These are phyloP conservation scores for Exserohilum rostratum DNA, from an alignment of 2,329 filamentous ascomycete genomes.

Conservation along the genomic window DNA sequence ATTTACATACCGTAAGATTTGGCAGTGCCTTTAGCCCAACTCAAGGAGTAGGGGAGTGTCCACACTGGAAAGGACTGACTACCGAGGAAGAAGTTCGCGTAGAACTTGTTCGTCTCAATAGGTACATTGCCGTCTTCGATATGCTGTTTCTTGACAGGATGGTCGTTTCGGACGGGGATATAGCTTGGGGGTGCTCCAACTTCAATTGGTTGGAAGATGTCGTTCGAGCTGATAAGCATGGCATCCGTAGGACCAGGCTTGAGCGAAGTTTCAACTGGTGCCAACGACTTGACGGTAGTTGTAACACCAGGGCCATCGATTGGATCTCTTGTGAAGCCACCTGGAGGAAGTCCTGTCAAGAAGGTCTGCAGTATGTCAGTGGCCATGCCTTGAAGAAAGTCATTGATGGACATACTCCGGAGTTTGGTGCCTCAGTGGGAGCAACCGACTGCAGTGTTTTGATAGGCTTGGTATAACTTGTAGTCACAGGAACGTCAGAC, in stretches of 20 bases:
- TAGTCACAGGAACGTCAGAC: slow-evolving; percentile 33
- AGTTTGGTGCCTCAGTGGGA: slow-evolving; percentile 32
- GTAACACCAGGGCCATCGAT: slow-evolving; percentile 25
- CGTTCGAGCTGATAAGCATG: slow-evolving; percentile 20
- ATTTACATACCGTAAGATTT: slow-evolving; percentile 68
- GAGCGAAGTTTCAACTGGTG: slow-evolving; percentile 38
- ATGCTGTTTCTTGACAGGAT: slow-evolving; percentile 50
- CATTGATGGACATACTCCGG: slow-evolving; percentile 33
- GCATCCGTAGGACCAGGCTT: slow-evolving; percentile 33
- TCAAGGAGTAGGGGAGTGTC: slow-evolving; percentile 66
- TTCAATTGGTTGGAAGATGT: slow-evolving; percentile 52
- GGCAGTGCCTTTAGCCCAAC: slow-evolving; percentile 58
- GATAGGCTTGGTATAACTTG: slow-evolving; percentile 39
- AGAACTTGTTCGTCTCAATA: slow-evolving; percentile 75
- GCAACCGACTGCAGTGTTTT: slow-evolving; percentile 36
- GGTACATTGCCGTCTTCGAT: slow-evolving; percentile 51
- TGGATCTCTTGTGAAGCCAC: slow-evolving; percentile 38
- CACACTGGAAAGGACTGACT: slow-evolving; percentile 72
- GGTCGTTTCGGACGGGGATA: slow-evolving; percentile 46
- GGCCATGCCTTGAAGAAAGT: neutral
- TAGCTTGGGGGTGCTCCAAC: slow-evolving; percentile 49
- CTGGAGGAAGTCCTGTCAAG: slow-evolving; percentile 38
- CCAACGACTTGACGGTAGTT: slow-evolving; percentile 29
- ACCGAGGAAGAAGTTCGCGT: slow-evolving; percentile 78
- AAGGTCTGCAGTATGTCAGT: slow-evolving; percentile 34